Evolutionary conservation across 345 rosid genomes (phyloP), one percentile per base, ranked within the genome.

Genomic region (Salix udensis): DNA sequence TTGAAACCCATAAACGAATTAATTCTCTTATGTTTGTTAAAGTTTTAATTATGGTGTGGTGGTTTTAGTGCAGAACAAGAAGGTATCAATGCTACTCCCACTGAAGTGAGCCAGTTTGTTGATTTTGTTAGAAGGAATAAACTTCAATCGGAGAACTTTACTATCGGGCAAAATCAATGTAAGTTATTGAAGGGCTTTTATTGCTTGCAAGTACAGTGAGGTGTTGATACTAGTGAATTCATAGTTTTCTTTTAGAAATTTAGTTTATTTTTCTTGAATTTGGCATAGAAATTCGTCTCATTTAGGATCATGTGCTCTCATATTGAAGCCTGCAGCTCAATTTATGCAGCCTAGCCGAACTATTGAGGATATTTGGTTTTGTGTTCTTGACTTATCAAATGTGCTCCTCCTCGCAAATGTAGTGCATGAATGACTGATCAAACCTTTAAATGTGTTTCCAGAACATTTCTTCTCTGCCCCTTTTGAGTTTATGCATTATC

Each of bases 161-260:
- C 85, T 76, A 87, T 94, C 75, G 97, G 97, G 76, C 79, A 83
- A 55, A 90, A 90, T 66, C 88, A 91, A 68, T 94, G 98, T 92
- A 88, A 79, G 82, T 52, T 7, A 68, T 37, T 7, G 28, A 31
- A 46, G 34, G 58, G 3, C 53, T 74, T 28, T 65, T 48, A n/a
- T 19, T 13, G 19, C 13, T 62, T 46, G 4, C 52, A 46, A 46
- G 52, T 14, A 46, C 0, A 46, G 18, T 46, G 52, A 46, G 0
- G 6, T 46, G 52, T 13, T 46, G 46, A 40, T 46, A 46, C 14
- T 4, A 46, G 52, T 46, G 52, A 15, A 46, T 46, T 15, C 52
- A 14, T 1, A 46, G 52, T 46, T 14, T 13, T 15, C 37, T 46
- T 46, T 46, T 46, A 14, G 52, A 46, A 15, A 3, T 14, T 12